Conservation (phyloP, 768 basidiomycete species). For the Naganishia antarctica region DNA sequence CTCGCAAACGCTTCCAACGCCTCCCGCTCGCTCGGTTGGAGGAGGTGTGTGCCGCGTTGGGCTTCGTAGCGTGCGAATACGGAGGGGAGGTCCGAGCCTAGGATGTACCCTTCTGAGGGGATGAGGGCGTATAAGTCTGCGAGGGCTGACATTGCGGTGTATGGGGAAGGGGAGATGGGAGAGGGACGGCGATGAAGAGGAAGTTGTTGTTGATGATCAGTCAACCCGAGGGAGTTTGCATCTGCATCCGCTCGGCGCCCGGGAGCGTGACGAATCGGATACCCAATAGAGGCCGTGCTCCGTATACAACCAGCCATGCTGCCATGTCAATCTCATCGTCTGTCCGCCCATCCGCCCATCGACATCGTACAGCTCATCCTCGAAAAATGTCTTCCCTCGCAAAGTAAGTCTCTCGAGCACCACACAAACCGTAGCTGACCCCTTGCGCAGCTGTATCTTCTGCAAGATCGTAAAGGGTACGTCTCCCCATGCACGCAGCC, state of each 20-base stretch:
- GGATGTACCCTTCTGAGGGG: constrained; percentile 3
- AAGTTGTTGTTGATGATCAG: neutral
- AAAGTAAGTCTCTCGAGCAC: neutral
- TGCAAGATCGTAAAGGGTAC: constrained; percentile 90
- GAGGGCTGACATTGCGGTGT: neutral
- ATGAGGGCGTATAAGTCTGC: constrained; percentile 15
- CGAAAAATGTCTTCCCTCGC: constrained; percentile 7
- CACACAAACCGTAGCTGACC: neutral
- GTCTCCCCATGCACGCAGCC: constrained; percentile 7
- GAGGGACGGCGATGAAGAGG: neutral
- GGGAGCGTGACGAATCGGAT: too few relatives aligned
- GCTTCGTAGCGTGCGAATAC: constrained; percentile 9
- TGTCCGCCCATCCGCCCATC: too few relatives aligned
- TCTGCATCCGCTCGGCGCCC: too few relatives aligned
- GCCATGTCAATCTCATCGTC: too few relatives aligned
- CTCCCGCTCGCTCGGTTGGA: constrained; percentile 1
- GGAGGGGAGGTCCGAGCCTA: neutral
- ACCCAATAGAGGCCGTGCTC: too few relatives aligned
- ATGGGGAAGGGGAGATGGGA: neutral
- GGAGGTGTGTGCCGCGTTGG: constrained; percentile 5
- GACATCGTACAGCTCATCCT: too few relatives aligned
- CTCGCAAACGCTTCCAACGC: neutral
- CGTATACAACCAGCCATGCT: too few relatives aligned
- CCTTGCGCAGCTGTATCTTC: constrained; percentile 62
- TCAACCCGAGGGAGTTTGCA: too few relatives aligned